Base-by-base conservation (phyloP, 2,329 filamentous ascomycete genomes). In the Xylaria arbuscula region DNA sequence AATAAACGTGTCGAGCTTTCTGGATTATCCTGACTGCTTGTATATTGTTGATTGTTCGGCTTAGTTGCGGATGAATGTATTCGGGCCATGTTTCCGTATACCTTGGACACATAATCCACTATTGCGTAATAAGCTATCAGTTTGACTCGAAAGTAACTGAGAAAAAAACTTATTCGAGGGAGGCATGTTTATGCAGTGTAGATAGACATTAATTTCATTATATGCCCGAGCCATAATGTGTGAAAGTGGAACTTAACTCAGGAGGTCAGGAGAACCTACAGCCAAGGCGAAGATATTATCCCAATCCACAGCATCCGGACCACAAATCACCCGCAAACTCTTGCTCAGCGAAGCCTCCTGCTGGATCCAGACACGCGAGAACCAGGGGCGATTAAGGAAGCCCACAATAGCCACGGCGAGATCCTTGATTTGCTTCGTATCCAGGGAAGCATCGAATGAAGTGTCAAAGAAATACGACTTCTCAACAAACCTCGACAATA, bases 301-400 rank as follows among this genome's bases (percentile, higher is more conserved):
- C 74, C 74, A 75, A 13, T 57, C 57, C 7, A 73, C 62, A 22
- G 40, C 40, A 11, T 69, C 11, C 3, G 62, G 19, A 9, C 72
- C 74, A 40, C 74, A 75, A 9, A 70, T 40, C 2, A 74, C 72
- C 34, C 17, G 55, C 0, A 66, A 71, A 8, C 65, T 42, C 24
- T 40, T 42, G 22, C 68, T 69, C 15, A 74, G 69, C 10, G 72
- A 68, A 11, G 71, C 73, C 59, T 75, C 74, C 34, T 74, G 74
- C 32, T 75, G 72, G 24, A 75, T 70, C 73, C 73, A 75, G 13
- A 75, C 69, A 11, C 73, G 70, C 19, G 69, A 71, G 57, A 72
- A 75, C 72, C 73, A 75, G 8, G 67, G 70, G 10, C 73, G 70
- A n/a, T 73, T 72, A 9, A 75, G 60, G 50, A 75, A 74, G 9